Conservation (phyloP, 805 yeast genomes). For the Saccharomyces cerevisiae region DNA sequence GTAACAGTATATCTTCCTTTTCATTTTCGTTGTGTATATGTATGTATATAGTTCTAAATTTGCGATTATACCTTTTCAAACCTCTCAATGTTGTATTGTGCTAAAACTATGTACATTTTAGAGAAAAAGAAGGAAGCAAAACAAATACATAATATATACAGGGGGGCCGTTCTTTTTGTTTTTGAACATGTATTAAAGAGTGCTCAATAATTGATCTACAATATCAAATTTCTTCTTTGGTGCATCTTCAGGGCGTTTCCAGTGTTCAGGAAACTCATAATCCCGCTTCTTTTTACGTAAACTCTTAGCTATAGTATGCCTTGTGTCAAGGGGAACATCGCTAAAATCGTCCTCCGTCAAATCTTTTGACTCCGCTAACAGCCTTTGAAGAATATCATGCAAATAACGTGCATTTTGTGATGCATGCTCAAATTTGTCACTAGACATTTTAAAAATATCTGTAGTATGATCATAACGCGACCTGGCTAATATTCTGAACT, state of each 20-base stretch:
- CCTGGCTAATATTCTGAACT: conserved; percentile 72
- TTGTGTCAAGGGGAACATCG: conserved; percentile 74
- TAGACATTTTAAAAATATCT: conserved; percentile 56
- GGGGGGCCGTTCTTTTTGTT: background rate
- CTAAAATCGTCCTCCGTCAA: conserved; percentile 46
- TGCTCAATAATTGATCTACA: conserved; percentile 8
- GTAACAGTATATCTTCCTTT: background rate
- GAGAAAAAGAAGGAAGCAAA: background rate
- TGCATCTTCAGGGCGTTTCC: conserved; percentile 72
- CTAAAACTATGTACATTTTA: background rate
- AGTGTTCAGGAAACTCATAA: conserved; percentile 61
- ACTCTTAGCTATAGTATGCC: conserved; percentile 49
- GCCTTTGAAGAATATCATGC: conserved; percentile 51
- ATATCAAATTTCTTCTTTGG: conserved; percentile 36
- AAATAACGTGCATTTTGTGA: conserved; percentile 78
- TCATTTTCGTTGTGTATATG: background rate
- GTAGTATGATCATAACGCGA: conserved; percentile 59
- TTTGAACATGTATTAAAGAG: background rate
- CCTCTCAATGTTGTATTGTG: background rate
- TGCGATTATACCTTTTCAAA: background rate
- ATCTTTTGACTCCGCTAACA: conserved; percentile 60
- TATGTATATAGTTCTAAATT: background rate
- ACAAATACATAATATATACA: background rate
- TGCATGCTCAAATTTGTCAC: conserved; percentile 60
- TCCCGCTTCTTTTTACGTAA: conserved; percentile 35